Evolutionary conservation across 2,329 filamentous ascomycete genomes (phyloP).

Genomic region (Aspergillus quadrilineatus): DNA sequence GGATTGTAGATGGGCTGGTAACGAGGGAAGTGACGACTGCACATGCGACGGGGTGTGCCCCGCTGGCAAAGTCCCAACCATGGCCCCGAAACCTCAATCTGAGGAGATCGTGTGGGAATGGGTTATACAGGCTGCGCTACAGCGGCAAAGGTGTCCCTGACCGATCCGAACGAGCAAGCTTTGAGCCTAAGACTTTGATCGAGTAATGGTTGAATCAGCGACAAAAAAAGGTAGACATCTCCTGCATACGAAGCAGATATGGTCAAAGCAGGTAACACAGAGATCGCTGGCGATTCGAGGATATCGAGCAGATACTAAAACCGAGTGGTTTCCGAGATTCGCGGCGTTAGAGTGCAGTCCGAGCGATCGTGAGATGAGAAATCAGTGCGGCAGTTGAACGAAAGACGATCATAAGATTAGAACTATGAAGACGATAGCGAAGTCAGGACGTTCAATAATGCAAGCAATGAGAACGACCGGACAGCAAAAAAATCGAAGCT

Average conservation of each 20-base stretch:
- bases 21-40: conserved; percentile 81
- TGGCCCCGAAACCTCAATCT: conserved; percentile 25
- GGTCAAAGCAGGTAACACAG: neutral
- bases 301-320: neutral
- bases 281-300: neutral
- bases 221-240: conserved; percentile 15
- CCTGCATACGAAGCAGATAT: conserved; percentile 9
- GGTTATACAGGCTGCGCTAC: neutral
- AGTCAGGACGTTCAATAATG: neutral
- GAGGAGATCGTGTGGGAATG: neutral
- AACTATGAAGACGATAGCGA: neutral
- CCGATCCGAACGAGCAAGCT: neutral
- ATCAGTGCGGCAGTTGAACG: conserved; percentile 4
- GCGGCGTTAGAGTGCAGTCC: neutral
- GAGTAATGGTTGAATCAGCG: conserved; percentile 10
- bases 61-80: conserved; percentile 42
- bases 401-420: conserved; percentile 15
- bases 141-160: neutral
- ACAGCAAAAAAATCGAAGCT: conserved; percentile 3
- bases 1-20: conserved; percentile 68
- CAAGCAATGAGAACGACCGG: conserved; percentile 1
- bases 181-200: conserved; percentile 3
- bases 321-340: neutral
- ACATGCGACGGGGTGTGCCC: conserved; percentile 59
- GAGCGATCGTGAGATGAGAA: conserved; percentile 8